A percentile compares a stretch with the other conserved stretches of the same genome.
Conservation (phyloP, 208 protist genomes). For the Angomonas desouzai region DNA sequence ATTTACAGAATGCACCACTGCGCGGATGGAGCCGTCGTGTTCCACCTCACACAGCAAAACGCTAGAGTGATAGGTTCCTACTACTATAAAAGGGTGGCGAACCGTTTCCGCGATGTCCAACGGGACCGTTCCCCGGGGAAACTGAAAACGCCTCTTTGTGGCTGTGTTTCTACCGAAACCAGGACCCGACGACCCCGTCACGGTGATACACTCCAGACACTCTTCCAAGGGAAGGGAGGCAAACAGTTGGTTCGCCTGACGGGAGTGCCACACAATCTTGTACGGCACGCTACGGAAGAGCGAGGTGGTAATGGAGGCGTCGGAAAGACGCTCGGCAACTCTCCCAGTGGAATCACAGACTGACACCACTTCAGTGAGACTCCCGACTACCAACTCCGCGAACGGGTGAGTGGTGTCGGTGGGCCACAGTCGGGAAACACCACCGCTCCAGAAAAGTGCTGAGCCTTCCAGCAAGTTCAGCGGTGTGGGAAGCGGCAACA, state of each 20-base stretch:
- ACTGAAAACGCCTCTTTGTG: conserved; percentile 20
- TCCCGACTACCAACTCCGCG: conserved; percentile 55
- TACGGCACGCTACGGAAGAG: conserved; percentile 60
- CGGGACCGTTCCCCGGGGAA: conserved; percentile 61
- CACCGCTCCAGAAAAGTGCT: conserved; percentile 3
- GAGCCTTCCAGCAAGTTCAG: conserved; percentile 9
- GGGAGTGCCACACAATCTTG: conserved; percentile 50
- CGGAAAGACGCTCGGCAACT: neutral
- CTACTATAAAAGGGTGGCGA: conserved; percentile 42
- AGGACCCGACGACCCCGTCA: conserved; percentile 17
- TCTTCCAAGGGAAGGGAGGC: conserved; percentile 77
- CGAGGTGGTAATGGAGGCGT: conserved; percentile 17
- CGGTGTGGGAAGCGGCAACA: conserved; percentile 10
- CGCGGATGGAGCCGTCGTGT: conserved; percentile 19
- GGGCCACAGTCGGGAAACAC: conserved; percentile 5
- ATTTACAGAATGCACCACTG: conserved; percentile 32
- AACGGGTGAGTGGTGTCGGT: conserved; percentile 11
- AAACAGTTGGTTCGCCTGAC: conserved; percentile 28
- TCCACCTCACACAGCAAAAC: conserved; percentile 52
- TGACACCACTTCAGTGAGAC: conserved; percentile 8
- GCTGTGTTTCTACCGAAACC: neutral
- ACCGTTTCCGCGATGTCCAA: conserved; percentile 61
- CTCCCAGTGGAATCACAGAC: neutral
- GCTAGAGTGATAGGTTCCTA: conserved; percentile 70
- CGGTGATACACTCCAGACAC: conserved; percentile 35